These are phyloP conservation scores for Fusarium buharicum DNA, from an alignment of 2,329 filamentous ascomycete genomes.

Conservation along the genomic window DNA sequence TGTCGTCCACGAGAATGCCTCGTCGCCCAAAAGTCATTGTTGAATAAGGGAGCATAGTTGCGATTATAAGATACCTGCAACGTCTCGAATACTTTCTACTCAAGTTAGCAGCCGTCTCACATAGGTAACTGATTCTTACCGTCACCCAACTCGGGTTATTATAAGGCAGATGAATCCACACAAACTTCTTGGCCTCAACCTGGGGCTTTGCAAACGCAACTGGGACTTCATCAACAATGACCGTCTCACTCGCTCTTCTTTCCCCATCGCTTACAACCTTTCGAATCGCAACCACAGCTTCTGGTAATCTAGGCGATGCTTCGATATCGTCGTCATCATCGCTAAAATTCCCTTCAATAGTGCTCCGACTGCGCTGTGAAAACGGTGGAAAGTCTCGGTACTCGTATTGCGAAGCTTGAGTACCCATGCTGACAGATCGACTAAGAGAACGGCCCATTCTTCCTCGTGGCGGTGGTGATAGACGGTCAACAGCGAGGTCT, in stretches of 20 bases:
- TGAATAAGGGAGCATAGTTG: conserved; percentile 55
- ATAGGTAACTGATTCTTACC: conserved; percentile 47
- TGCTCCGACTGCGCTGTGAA: conserved; percentile 50
- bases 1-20: conserved; percentile 61
- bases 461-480: conserved; percentile 51
- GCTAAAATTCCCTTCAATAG: conserved; percentile 37
- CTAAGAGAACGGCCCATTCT: conserved; percentile 47
- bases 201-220: conserved; percentile 50
- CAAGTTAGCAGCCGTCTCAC: neutral
- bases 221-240: conserved; percentile 45
- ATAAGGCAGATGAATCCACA: conserved; percentile 68
- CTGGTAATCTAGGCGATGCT: conserved; percentile 48
- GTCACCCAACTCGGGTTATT: conserved; percentile 69
- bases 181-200: conserved; percentile 58
- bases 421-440: conserved; percentile 51
- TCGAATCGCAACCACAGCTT: conserved; percentile 48
- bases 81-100: conserved; percentile 57
- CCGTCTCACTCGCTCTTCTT: conserved; percentile 43
- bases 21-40: conserved; percentile 60
- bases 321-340: conserved; percentile 46
- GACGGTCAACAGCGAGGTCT: conserved; percentile 52
- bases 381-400: conserved; percentile 52
- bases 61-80: conserved; percentile 52
- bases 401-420: conserved; percentile 46
- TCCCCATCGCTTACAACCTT: conserved; percentile 38